Base-by-base conservation (phyloP, 2,329 filamentous ascomycete genomes). In the Pseudocercospora cruenta region DNA sequence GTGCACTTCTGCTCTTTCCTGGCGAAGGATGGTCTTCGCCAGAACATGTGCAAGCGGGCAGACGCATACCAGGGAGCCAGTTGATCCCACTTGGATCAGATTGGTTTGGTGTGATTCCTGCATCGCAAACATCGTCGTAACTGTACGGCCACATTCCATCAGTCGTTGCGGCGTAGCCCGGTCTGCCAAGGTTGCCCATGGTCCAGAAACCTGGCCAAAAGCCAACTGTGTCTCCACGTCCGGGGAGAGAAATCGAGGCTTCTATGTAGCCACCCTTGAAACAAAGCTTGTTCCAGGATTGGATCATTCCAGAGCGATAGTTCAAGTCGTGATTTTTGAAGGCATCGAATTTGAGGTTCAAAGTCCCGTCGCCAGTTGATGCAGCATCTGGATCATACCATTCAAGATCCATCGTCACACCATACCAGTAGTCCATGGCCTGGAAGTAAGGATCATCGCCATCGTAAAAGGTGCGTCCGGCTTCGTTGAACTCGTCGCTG, bases 191-290 rank as follows among this genome's bases (percentile, higher is more conserved):
- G 73, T 92, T 92, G 4, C 90, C 90, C 88, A 92, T 91, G 0
- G 88, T 83, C 90, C 90, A 92, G 77, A 91, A 90, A 77, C 90
- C 90, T 49, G 90, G 90, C 90, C 90, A 92, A 78, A 91, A 90
- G 64, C 90, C 90, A 63, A 87, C 83, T 14, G 87, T 84, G 69
- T 91, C 87, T 54, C 89, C 90, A 55, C 82, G 79, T 16, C 89
- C 90, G 14, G 90, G 90, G 5, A 92, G 80, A 3, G 89, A 91
- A 60, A 91, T 87, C 73, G 87, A 90, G 21, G 88, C 88, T 78
- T 92, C 90, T 14, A 92, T 74, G 57, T 89, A 85, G 3, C 90
- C 90, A 33, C 89, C 88, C 67, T 90, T 91, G 80, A 91, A 91
- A 77, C 84, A 86, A 4, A 85, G 70, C 74, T 78, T 75, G 63